Conservation (phyloP, 1,139 yeast species). For the Suhomyces bokatorum region DNA sequence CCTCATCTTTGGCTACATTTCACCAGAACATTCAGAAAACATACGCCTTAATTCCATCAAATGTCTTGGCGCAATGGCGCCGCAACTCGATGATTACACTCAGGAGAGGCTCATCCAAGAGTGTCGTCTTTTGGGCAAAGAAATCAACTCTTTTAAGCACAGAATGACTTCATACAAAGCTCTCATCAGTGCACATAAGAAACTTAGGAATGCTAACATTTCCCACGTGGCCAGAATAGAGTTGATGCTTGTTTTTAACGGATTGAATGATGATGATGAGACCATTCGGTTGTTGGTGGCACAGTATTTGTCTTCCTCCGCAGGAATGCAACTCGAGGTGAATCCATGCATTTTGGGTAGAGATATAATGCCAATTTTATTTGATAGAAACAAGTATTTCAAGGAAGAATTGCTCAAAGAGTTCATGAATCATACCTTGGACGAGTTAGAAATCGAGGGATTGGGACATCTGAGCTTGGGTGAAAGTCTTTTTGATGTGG, state of each 20-base stretch:
- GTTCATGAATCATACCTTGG: background rate
- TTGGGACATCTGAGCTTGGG: conserved; percentile 1
- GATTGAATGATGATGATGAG: conserved; percentile 62
- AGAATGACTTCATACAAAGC: conserved; percentile 52
- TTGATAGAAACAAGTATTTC: background rate
- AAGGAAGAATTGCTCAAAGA: conserved; percentile 3
- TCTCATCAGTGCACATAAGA: conserved; percentile 27
- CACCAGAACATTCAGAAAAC: conserved; percentile 4
- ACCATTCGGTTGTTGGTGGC: conserved; percentile 45
- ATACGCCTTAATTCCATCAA: conserved; percentile 13
- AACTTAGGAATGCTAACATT: no score
- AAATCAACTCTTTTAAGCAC: conserved; percentile 44
- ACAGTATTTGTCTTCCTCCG: conserved; percentile 25
- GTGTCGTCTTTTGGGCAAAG: conserved; percentile 31
- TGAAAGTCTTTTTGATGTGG: conserved; percentile 32
- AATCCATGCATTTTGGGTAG: conserved; percentile 26
- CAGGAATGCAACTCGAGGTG: conserved; percentile 22
- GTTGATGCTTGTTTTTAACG: conserved; percentile 16
- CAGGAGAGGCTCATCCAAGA: conserved; percentile 3
- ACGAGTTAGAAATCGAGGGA: background rate
- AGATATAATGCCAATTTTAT: background rate
- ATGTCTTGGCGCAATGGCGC: conserved; percentile 13
- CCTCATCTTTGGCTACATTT: background rate
- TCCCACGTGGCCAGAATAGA: conserved; percentile 8
- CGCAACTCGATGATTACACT: background rate